Conservation (phyloP, 2,329 filamentous ascomycete genomes). For the Colletotrichum sp. region DNA sequence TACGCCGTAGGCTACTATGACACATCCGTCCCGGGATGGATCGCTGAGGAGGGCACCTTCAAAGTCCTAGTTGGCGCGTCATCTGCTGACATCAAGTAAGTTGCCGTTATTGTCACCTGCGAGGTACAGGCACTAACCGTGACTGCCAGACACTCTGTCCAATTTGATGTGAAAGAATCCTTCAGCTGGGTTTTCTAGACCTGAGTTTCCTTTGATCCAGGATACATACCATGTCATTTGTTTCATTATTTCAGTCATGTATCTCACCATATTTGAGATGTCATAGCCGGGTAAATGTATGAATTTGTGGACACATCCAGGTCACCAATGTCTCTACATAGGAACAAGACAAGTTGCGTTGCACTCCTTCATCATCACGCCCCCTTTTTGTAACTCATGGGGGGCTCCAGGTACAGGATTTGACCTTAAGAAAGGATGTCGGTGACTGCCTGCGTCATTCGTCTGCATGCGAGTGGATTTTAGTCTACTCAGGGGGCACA, state of each 20-base stretch:
- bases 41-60: constrained; percentile 70
- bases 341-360: not conserved
- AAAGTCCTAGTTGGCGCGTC: constrained; percentile 66
- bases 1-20: constrained; percentile 68
- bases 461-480: not conserved
- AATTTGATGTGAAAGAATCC: constrained; percentile 66
- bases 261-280: not conserved
- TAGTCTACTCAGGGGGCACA: not conserved
- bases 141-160: constrained; percentile 29
- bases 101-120: not conserved
- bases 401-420: not conserved
- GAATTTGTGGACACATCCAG: not conserved
- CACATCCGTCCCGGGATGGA: constrained; percentile 62
- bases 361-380: not conserved
- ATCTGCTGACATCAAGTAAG: constrained; percentile 59
- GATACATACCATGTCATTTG: not conserved
- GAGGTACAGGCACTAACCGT: not conserved
- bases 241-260: not conserved
- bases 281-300: not conserved
- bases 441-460: not conserved
- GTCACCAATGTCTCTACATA: not conserved
- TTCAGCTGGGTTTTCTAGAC: constrained; percentile 69
- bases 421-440: not conserved
- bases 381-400: not conserved
- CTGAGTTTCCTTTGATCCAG: not conserved